Evolutionary conservation across 169 alveolate species (phyloP).

Genomic region (Eimeria zaria): DNA sequence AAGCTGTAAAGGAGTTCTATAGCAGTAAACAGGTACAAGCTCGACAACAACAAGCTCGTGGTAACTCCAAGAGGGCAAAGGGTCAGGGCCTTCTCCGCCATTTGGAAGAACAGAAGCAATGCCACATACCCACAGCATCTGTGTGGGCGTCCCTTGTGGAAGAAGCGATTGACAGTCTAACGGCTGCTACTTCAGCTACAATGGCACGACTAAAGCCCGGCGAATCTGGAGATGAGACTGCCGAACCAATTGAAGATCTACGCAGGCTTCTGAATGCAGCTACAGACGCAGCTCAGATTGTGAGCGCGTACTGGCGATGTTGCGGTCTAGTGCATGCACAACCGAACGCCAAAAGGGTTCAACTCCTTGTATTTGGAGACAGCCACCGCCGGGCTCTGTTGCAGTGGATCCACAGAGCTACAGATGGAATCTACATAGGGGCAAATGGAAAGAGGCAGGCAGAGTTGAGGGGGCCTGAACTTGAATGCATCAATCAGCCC

Average conservation of each 20-base stretch:
- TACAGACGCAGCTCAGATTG: slow-evolving; percentile 24
- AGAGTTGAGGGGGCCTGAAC: slow-evolving; percentile 43
- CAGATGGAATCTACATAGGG: slow-evolving; percentile 8
- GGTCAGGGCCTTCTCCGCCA: slow-evolving; percentile 42
- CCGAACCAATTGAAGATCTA: neutral
- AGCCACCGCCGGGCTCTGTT: slow-evolving; percentile 66
- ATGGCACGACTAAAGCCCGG: neutral
- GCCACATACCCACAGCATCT: neutral
- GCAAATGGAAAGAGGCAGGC: slow-evolving; percentile 50
- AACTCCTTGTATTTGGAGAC: slow-evolving; percentile 52
- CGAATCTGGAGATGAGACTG: neutral
- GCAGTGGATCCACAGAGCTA: slow-evolving; percentile 73
- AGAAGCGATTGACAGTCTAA: slow-evolving; percentile 11
- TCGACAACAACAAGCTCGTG: slow-evolving; percentile 62
- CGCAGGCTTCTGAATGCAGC: slow-evolving; percentile 26
- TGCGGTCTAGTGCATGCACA: slow-evolving; percentile 58
- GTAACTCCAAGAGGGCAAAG: slow-evolving; percentile 43
- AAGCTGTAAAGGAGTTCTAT: slow-evolving; percentile 63
- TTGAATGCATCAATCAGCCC: slow-evolving; percentile 33
- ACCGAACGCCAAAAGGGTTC: slow-evolving; percentile 15
- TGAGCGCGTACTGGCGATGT: slow-evolving; percentile 52
- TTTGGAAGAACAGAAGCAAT: slow-evolving; percentile 18
- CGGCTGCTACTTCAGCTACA: slow-evolving; percentile 20
- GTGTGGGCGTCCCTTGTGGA: slow-evolving; percentile 63
- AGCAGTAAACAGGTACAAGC: slow-evolving; percentile 70